Conservation (phyloP, 768 basidiomycete species). For the Collybia mongolica region DNA sequence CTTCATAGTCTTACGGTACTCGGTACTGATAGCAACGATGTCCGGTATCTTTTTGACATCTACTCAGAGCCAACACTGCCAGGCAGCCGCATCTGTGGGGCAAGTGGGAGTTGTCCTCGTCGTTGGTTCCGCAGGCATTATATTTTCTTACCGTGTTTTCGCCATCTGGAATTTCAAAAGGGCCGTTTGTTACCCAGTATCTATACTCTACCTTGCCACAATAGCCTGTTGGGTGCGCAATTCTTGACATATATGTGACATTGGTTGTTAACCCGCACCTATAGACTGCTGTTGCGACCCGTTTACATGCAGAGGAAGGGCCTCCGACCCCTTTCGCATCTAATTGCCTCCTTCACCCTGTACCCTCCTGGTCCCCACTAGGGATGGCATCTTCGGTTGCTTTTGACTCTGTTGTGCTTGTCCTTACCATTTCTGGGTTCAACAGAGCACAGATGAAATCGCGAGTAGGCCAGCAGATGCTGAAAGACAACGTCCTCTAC, state of each 20-base stretch:
- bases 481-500: no score
- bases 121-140: slow-evolving; percentile 16
- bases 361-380: slow-evolving; percentile 17
- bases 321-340: slow-evolving; percentile 18
- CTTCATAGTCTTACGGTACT: slow-evolving; percentile 16
- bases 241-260: no score
- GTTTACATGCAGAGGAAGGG: slow-evolving; percentile 13
- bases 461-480: no score
- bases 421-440: no score
- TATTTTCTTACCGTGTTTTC: slow-evolving; percentile 18
- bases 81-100: slow-evolving; percentile 14
- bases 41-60: slow-evolving; percentile 13
- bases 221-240: slow-evolving; percentile 16
- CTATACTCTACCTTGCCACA: slow-evolving; percentile 8
- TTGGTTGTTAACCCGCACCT: no score
- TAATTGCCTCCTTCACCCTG: slow-evolving; percentile 18
- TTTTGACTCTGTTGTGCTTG: slow-evolving; percentile 17
- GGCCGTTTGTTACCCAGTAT: slow-evolving; percentile 10
- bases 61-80: slow-evolving; percentile 17
- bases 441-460: no score
- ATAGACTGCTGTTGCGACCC: slow-evolving; percentile 15
- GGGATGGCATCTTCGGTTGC: slow-evolving; percentile 17
- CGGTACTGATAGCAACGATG: slow-evolving; percentile 10
- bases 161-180: slow-evolving; percentile 17
- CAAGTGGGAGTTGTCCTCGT: slow-evolving; percentile 18